These are phyloP conservation scores for Mycena filopes DNA, from an alignment of 768 basidiomycete genomes.

Conservation along the genomic window DNA sequence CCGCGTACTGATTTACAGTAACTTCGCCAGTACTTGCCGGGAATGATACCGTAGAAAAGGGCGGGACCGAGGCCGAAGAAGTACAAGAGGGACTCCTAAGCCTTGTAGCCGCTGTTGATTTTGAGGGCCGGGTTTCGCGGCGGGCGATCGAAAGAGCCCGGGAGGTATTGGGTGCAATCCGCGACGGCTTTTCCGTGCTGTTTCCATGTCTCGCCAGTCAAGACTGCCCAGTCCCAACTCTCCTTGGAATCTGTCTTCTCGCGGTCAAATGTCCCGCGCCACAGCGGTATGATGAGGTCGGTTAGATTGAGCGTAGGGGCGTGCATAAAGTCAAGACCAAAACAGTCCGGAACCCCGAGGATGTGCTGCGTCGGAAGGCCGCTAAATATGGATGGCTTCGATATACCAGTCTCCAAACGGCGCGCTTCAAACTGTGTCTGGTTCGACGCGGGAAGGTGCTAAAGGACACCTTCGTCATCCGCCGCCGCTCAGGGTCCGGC, in stretches of 20 bases:
- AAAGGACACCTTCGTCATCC: too few species aligned
- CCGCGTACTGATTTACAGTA: neutral
- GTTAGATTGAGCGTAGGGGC: neutral
- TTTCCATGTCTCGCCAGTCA: neutral
- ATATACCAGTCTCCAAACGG: neutral
- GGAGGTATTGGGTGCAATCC: neutral
- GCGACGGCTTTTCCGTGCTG: neutral
- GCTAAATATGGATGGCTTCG: neutral
- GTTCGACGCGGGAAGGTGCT: neutral
- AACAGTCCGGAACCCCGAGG: neutral
- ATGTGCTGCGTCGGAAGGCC: neutral
- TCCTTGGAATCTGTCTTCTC: neutral
- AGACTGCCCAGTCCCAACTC: neutral
- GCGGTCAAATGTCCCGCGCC: neutral
- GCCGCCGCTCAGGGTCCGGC: too few species aligned
- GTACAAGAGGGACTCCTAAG: neutral
- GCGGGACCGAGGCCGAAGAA: neutral
- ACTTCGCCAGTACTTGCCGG: neutral
- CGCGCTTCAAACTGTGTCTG: neutral
- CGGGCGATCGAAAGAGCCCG: neutral
- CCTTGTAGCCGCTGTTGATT: neutral
- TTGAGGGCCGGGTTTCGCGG: neutral
- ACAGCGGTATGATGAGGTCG: neutral
- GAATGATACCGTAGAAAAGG: neutral
- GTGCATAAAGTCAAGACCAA: neutral